Evolutionary conservation across 2,329 filamentous ascomycete species (phyloP).

Genomic region (Penicillium sumatraense): DNA sequence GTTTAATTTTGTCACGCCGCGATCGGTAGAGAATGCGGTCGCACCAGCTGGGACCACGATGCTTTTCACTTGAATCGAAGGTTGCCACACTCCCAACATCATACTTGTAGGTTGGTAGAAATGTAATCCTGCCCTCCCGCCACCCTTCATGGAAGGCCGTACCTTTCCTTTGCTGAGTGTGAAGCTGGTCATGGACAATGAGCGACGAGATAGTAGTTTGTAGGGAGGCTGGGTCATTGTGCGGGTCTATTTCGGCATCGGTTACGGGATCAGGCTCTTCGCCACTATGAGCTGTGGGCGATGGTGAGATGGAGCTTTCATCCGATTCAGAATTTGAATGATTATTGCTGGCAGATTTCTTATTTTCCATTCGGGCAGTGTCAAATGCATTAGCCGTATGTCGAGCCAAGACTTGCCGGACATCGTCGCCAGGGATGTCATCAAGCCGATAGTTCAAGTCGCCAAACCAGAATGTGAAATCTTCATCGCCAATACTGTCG

Average conservation of each 20-base stretch:
- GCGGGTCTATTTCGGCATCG: conserved; percentile 71
- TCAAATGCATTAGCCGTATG: conserved; percentile 82
- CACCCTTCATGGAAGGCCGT: conserved; percentile 90
- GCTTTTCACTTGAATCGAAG: conserved; percentile 96
- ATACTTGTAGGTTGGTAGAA: conserved; percentile 96
- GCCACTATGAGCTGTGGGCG: conserved; percentile 10
- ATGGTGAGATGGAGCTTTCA: conserved; percentile 7
- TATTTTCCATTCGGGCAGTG: conserved; percentile 48
- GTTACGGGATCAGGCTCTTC: conserved; percentile 19
- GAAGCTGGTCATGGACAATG: conserved; percentile 86
- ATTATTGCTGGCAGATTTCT: conserved; percentile 13
- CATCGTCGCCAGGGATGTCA: conserved; percentile 86
- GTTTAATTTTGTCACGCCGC: conserved; percentile 68
- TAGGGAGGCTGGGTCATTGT: conserved; percentile 80
- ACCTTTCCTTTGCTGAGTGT: conserved; percentile 71
- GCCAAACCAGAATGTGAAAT: conserved; percentile 95
- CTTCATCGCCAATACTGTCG: conserved; percentile 81
- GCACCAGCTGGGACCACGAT: conserved; percentile 92
- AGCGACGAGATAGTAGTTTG: conserved; percentile 87
- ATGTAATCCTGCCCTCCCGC: conserved; percentile 84
- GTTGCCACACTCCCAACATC: conserved; percentile 90
- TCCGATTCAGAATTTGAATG: neutral
- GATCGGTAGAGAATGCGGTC: conserved; percentile 90
- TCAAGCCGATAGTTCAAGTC: conserved; percentile 95
- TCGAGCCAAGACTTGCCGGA: conserved; percentile 79